Conservation (phyloP, 116 monocot species). For the Cymodocea nodosa region DNA sequence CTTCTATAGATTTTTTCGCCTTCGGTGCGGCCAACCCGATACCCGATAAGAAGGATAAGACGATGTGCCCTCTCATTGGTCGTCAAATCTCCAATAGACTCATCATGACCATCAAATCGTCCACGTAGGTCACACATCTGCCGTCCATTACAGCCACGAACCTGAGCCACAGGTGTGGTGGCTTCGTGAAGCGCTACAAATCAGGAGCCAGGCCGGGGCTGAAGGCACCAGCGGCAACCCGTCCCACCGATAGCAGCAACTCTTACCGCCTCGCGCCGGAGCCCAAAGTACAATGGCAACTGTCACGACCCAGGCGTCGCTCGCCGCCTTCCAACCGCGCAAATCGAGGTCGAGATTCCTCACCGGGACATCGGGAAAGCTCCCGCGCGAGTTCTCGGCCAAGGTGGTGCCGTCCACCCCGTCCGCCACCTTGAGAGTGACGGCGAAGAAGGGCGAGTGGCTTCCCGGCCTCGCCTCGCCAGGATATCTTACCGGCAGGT, state of each 20-base stretch:
- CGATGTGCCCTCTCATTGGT: constrained; percentile 25
- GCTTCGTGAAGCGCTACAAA: constrained; percentile 39
- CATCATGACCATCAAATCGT: constrained; percentile 11
- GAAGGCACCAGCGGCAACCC: not conserved
- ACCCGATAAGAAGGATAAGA: constrained; percentile 65
- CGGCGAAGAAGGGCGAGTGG: constrained; percentile 93
- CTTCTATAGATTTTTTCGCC: constrained; percentile 26
- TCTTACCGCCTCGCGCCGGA: not conserved
- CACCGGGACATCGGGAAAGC: constrained; percentile 37
- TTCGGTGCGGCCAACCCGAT: not conserved
- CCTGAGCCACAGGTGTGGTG: not conserved
- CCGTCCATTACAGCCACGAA: constrained; percentile 17
- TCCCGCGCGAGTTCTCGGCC: constrained; percentile 14
- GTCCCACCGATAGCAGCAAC: not conserved
- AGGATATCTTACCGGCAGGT: constrained; percentile 76
- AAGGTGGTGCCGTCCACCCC: constrained; percentile 2
- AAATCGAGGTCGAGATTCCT: constrained; percentile 39
- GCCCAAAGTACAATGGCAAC: constrained; percentile 24
- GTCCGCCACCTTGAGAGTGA: constrained; percentile 31
- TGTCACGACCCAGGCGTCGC: constrained; percentile 43
- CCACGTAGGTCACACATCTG: not conserved
- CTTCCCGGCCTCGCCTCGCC: constrained; percentile 88
- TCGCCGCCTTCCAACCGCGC: constrained; percentile 38
- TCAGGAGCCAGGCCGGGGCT: not conserved
- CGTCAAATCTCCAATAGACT: not conserved